Evolutionary conservation across 306 rosid genomes (phyloP).

Genomic region (Ochetophila trinervis): DNA sequence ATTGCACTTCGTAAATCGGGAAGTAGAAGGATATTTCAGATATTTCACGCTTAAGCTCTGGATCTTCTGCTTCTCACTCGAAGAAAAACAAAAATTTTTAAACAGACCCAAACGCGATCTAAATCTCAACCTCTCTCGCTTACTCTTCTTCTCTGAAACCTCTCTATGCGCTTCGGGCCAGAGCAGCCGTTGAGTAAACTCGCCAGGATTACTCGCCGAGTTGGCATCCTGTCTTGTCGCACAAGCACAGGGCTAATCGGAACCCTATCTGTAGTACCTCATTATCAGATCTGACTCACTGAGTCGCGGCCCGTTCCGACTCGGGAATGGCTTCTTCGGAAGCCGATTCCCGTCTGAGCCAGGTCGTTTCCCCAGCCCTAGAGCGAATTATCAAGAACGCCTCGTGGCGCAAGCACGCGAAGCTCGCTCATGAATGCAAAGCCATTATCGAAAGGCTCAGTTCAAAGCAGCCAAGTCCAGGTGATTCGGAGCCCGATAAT

Average conservation of each 20-base stretch:
- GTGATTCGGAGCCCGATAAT: constrained; percentile 47
- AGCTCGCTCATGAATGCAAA: constrained; percentile 88
- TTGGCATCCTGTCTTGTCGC: neutral
- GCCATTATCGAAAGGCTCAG: constrained; percentile 69
- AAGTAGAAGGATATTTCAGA: constrained; percentile 13
- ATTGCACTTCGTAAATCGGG: too few species aligned
- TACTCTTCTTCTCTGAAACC: neutral
- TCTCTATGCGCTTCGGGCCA: constrained; percentile 7
- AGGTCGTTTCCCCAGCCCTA: constrained; percentile 79
- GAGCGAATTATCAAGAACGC: constrained; percentile 86
- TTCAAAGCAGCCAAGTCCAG: constrained; percentile 29
- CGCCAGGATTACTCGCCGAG: constrained; percentile 26
- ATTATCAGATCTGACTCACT: constrained; percentile 38
- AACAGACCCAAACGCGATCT: constrained; percentile 24
- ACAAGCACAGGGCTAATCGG: neutral
- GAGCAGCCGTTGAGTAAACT: constrained; percentile 40
- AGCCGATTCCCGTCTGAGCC: constrained; percentile 98
- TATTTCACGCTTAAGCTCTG: neutral
- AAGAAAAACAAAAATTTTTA: neutral
- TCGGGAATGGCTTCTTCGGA: constrained; percentile 99
- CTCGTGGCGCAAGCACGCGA: constrained; percentile 94
- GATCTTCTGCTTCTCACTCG: neutral
- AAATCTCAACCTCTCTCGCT: constrained; percentile 28
- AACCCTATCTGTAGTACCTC: neutral
- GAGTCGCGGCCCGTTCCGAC: constrained; percentile 36